Base-by-base conservation (phyloP, 2,329 filamentous ascomycete genomes). In the Alternaria metachromatica region DNA sequence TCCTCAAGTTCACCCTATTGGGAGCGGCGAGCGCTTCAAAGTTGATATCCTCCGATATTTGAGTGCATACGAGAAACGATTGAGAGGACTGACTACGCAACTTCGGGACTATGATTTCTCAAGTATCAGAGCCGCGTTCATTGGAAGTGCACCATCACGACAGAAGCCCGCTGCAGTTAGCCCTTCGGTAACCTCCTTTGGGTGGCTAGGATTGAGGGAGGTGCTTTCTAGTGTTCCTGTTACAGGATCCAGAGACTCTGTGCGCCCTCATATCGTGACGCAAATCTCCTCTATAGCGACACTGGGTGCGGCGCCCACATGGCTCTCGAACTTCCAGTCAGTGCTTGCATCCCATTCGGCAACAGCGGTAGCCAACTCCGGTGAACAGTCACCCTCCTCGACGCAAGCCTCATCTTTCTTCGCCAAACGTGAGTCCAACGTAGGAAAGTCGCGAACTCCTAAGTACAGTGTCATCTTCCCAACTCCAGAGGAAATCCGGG, bases 231-330 rank as follows among this genome's bases (percentile, higher is more conserved):
- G 78, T 3, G 82, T 93, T 4, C 68, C 73, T 5, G 46, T 67
- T 7, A 23, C 45, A 71, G 80, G 20, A 65, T 75, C 33, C 76
- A 82, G 71, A 76, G 82, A 53, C 8, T 46, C 15, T 23, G 58
- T 67, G 48, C 68, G 65, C 21, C 68, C 72, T 48, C 67, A 72
- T 4, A 65, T 92, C 26, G 86, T 88, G 2, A 78, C 86, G 5
- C 88, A 96, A 79, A 82, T 95, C 44, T 96, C 93, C 0, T 96
- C 93, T 0, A 91, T 97, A 51, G 93, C 93, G 3, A 93, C 92
- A 0, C 83, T 97, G 0, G 92, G 92, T 0, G 82, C 84, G 25
- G 90, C 85, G 9, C 87, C 93, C 55, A 87, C 85, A 56, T 97
- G 93, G 93, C 82, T 97, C 0, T 86, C 86, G 54, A 84, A 88